Evolutionary conservation across 345 rosid genomes (phyloP), one percentile per base, ranked within the genome.

Genomic region (Raphanus sativus): DNA sequence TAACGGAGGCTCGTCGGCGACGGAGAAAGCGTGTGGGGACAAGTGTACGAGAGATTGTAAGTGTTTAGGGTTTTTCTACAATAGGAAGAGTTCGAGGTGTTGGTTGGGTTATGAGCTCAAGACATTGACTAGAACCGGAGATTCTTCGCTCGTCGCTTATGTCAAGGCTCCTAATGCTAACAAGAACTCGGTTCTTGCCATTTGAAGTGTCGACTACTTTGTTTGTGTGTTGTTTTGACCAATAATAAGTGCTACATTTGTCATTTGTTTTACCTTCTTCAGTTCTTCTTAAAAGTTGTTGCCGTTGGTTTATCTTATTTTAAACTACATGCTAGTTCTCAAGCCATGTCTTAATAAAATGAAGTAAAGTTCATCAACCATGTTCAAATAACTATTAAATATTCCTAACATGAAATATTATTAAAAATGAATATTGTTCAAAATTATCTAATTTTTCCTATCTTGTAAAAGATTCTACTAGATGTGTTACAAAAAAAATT

Each of bases 31-130:
- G 0, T 90, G 95, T 52, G 83, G 84, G 6, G 83, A 61, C 2
- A 86, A 86, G 76, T 92, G 89, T 42, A 83, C 77, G 1, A 63
- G 50, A 3, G 88, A 86, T 76, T 89, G 94, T 54, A 89, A 82
- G 73, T 88, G 90, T 71, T 72, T 84, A 81, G 90, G 94, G 0
- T 86, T 86, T n/a, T 90, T 88, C 62, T 88, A 86, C 75, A 80
- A 80, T n/a, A 78, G 67, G 38, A 80, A 83, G 29, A 70, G 79
- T 15, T 84, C 81, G 0, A 86, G 12, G 81, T 88, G 90, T 59
- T 88, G 89, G 95, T 69, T 84, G 65, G 85, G 89, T 65, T 80
- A 87, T 55, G 95, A 90, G 62, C 69, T 88, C 30, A 86, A 64
- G 71, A 90, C 95, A 12, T 48, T 90, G 36, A 80, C 40, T 33